A percentile compares a stretch with the other conserved stretches of the same genome.
phyloP scores from a whole-genome alignment of 345 rosid genomes.

The Boechera retrofracta region DNA sequence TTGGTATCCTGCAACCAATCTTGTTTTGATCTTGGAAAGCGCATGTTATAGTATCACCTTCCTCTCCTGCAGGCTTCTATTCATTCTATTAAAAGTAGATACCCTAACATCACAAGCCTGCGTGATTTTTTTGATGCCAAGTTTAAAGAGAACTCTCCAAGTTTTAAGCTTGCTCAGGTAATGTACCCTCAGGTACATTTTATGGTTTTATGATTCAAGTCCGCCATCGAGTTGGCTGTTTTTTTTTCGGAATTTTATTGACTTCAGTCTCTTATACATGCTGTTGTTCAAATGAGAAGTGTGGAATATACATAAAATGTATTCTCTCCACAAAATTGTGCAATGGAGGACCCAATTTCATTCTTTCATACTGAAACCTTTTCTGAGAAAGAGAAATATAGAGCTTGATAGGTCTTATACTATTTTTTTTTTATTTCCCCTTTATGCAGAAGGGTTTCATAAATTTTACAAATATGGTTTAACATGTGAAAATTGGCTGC shows the following conservation, averaged over 20 bases:
- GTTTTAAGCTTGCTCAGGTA: conserved; percentile 98
- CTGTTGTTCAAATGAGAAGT: conserved; percentile 3
- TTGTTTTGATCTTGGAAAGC: conserved; percentile 14
- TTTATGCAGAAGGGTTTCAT: neutral
- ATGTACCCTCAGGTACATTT: conserved; percentile 30
- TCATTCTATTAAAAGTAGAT: conserved; percentile 96
- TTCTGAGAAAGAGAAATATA: neutral
- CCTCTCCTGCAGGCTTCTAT: conserved; percentile 76
- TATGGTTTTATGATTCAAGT: neutral
- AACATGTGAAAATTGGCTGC: neutral
- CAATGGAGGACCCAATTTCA: conserved; percentile 2
- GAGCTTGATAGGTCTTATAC: neutral
- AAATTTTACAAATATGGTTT: neutral
- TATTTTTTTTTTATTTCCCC: neutral
- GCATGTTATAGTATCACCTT: conserved; percentile 18
- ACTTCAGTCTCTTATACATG: conserved; percentile 13
- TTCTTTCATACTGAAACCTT: neutral
- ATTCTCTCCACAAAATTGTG: neutral
- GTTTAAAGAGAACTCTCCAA: conserved; percentile 79
- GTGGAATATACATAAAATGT: conserved; percentile 3
- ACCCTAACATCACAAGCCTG: conserved; percentile 77
- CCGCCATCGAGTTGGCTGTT: conserved; percentile 22
- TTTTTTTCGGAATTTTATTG: conserved; percentile 17
- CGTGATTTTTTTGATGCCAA: conserved; percentile 92
- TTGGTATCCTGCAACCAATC: neutral